Evolutionary conservation across 805 yeast genomes (phyloP).

Genomic region (Schwanniomyces vanrijiae): DNA sequence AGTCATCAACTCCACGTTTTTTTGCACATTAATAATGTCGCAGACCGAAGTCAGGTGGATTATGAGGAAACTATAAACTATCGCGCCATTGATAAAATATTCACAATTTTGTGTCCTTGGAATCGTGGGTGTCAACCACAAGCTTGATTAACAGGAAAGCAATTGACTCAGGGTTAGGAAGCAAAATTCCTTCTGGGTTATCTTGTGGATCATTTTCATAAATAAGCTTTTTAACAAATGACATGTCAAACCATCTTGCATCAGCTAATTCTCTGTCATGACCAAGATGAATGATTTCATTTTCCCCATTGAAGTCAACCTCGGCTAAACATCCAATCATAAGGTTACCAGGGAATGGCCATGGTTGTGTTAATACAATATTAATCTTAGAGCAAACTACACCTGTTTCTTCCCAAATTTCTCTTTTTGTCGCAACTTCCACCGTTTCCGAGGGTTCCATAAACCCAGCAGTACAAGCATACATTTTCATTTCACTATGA

Average conservation of each 20-base stretch:
- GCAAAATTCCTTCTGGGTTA: constrained; percentile 35
- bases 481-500: constrained; percentile 55
- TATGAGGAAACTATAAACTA: not conserved
- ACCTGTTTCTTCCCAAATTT: constrained; percentile 96
- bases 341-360: constrained; percentile 95
- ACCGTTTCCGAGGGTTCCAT: constrained; percentile 94
- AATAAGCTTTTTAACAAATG: constrained; percentile 46
- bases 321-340: constrained; percentile 90
- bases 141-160: constrained; percentile 45
- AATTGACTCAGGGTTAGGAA: constrained; percentile 46
- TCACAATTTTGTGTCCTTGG: not conserved
- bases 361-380: constrained; percentile 81
- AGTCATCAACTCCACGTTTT: constrained; percentile 1
- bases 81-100: not conserved
- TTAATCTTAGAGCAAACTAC: constrained; percentile 57
- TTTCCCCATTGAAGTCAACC: constrained; percentile 67
- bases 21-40: not conserved
- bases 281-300: constrained; percentile 65
- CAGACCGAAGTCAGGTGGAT: not conserved
- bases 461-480: constrained; percentile 90
- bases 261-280: constrained; percentile 86
- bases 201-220: constrained; percentile 19
- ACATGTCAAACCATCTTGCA: constrained; percentile 79
- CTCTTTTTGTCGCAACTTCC: constrained; percentile 84
- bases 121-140: constrained; percentile 29